Evolutionary conservation across 495 filamentous ascomycete genomes (phyloP).

Genomic region (Neurospora sp.): DNA sequence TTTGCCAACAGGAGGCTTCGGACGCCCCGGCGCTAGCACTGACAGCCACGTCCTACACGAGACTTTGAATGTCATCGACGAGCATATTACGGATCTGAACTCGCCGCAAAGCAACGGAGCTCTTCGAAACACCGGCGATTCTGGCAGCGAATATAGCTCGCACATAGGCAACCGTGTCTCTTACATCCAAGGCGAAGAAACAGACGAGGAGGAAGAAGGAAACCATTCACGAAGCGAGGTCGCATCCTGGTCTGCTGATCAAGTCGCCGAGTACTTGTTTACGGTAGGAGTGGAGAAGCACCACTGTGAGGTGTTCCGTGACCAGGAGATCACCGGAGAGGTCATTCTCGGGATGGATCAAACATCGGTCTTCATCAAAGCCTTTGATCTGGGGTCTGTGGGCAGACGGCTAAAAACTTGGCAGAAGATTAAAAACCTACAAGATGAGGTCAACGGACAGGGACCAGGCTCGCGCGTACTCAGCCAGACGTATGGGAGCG

Average conservation of each 20-base stretch:
- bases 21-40: constrained; percentile 29
- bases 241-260: constrained; percentile 59
- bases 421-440: constrained; percentile 83
- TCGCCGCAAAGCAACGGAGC: constrained; percentile 48
- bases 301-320: constrained; percentile 87
- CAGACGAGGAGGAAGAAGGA: constrained; percentile 56
- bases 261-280: constrained; percentile 80
- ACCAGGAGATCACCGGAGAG: constrained; percentile 93
- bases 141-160: constrained; percentile 81
- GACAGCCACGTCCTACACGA: constrained; percentile 89
- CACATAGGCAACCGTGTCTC: constrained; percentile 67
- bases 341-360: constrained; percentile 93
- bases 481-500: constrained; percentile 43
- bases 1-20: constrained; percentile 13
- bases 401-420: constrained; percentile 84
- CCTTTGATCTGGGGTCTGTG: constrained; percentile 87
- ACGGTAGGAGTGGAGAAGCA: constrained; percentile 66
- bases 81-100: constrained; percentile 92
- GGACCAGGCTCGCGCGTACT: constrained; percentile 29
- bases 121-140: constrained; percentile 58
- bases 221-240: constrained; percentile 54
- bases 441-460: constrained; percentile 60
- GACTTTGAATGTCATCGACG: constrained; percentile 92
- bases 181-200: constrained; percentile 83
- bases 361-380: constrained; percentile 83